phyloP scores from a whole-genome alignment of 176 grass and related monocot species.

The Musa troglodytarum region DNA sequence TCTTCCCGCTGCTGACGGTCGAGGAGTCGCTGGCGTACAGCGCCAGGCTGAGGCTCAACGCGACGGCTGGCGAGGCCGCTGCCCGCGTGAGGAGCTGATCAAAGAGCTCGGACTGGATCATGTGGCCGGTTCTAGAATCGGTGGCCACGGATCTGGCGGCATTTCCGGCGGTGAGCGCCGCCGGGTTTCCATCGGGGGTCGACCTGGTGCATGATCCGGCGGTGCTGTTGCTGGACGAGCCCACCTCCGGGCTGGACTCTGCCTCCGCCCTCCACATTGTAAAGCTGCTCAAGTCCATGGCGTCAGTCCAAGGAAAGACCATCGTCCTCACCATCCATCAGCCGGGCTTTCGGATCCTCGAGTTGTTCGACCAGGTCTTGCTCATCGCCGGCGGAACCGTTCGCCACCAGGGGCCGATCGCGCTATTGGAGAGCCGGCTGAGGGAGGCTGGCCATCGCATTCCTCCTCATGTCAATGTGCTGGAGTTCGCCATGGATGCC shows the following conservation, averaged over 20 bases:
- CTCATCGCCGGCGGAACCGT: conserved; percentile 59
- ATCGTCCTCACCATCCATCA: conserved; percentile 85
- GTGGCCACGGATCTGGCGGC: neutral
- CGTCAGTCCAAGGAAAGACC: conserved; percentile 37
- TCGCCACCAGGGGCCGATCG: conserved; percentile 62
- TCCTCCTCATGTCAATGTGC: conserved; percentile 73
- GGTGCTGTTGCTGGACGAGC: conserved; percentile 85
- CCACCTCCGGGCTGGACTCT: conserved; percentile 75
- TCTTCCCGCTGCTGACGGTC: conserved; percentile 84
- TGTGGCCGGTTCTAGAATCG: conserved; percentile 43
- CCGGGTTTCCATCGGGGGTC: conserved; percentile 69
- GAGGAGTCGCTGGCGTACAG: conserved; percentile 89
- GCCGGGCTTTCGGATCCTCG: conserved; percentile 77
- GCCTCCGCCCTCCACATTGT: conserved; percentile 73
- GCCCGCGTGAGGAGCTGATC: conserved; percentile 45
- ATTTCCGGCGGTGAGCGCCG: conserved; percentile 76
- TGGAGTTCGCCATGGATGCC: conserved; percentile 86
- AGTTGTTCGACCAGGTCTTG: conserved; percentile 64
- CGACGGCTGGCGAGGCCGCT: neutral
- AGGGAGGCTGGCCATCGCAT: conserved; percentile 43
- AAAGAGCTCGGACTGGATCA: conserved; percentile 53
- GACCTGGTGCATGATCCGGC: conserved; percentile 82
- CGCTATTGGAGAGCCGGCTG: conserved; percentile 44
- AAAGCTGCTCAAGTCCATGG: conserved; percentile 69
- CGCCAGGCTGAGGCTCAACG: conserved; percentile 52